Percentiles rank a stretch among this genome's conserved stretches.
Conservation (phyloP, 306 rosid species). For the Adenanthera pavonina region DNA sequence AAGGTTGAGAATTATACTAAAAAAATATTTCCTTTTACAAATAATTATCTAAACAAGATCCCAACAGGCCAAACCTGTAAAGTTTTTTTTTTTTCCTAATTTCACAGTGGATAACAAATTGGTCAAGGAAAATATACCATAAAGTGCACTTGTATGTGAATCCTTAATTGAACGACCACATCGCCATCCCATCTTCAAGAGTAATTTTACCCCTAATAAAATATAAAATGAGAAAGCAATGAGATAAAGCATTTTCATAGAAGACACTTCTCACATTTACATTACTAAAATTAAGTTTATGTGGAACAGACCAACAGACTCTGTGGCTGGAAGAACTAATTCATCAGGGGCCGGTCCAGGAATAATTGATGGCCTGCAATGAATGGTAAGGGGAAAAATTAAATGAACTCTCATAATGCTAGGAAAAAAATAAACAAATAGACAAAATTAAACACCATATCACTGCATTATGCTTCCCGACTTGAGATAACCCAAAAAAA, state of each 20-base stretch:
- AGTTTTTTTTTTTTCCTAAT: not conserved
- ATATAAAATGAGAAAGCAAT: constrained; percentile 33
- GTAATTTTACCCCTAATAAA: constrained; percentile 77
- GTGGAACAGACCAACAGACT: constrained; percentile 80
- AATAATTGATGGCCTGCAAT: constrained; percentile 84
- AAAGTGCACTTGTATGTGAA: constrained; percentile 66
- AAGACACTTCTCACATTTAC: constrained; percentile 20
- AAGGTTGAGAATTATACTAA: not conserved
- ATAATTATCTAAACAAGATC: not conserved
- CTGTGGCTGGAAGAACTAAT: constrained; percentile 81
- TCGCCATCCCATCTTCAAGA: constrained; percentile 98
- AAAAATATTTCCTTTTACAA: not conserved
- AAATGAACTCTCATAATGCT: constrained; percentile 29
- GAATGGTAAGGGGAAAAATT: constrained; percentile 23
- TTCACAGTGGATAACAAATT: constrained; percentile 3
- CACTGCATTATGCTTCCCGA: constrained; percentile 10
- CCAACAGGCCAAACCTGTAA: not conserved
- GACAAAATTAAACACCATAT: not conserved
- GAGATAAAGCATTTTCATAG: constrained; percentile 23
- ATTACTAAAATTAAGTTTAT: constrained; percentile 26
- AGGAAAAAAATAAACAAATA: not conserved
- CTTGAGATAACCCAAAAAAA: not conserved
- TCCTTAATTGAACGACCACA: constrained; percentile 95
- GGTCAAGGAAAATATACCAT: constrained; percentile 56
- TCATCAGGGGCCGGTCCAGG: constrained; percentile 98